Evolutionary conservation across 2,329 filamentous ascomycete species (phyloP).

Genomic region (Pyrenochaeta sp.): DNA sequence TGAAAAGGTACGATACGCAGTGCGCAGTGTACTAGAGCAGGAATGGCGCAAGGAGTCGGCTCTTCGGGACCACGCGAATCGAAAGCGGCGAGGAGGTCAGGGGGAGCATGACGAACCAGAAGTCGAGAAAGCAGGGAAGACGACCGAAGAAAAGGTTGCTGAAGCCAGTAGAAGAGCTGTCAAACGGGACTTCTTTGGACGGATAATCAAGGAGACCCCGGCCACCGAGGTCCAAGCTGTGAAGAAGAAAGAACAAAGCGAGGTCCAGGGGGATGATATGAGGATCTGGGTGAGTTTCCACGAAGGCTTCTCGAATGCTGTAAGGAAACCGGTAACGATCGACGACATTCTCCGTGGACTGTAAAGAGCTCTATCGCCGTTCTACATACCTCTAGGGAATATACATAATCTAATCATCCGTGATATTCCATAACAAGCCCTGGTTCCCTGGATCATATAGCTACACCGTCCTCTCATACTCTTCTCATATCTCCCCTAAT

Average conservation of each 20-base stretch:
- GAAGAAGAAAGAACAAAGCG: slow-evolving; percentile 45
- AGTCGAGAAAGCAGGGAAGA: slow-evolving; percentile 24
- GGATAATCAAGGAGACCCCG: slow-evolving; percentile 65
- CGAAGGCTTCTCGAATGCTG: slow-evolving; percentile 91
- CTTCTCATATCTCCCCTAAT: too few relatives aligned
- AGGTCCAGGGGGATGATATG: slow-evolving; percentile 54
- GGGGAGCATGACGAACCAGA: slow-evolving; percentile 22
- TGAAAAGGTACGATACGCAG: slow-evolving; percentile 84
- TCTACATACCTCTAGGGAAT: background rate
- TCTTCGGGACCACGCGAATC: slow-evolving; percentile 69
- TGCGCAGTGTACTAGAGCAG: slow-evolving; percentile 91
- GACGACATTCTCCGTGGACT: slow-evolving; percentile 77
- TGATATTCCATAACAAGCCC: too few relatives aligned
- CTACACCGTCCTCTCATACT: too few relatives aligned
- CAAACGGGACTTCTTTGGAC: slow-evolving; percentile 87
- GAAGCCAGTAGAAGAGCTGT: slow-evolving; percentile 50
- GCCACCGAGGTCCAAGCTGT: slow-evolving; percentile 52
- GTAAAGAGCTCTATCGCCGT: slow-evolving; percentile 37
- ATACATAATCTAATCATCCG: too few relatives aligned
- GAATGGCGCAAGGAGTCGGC: slow-evolving; percentile 79
- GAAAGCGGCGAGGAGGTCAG: slow-evolving; percentile 61
- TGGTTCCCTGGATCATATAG: too few relatives aligned
- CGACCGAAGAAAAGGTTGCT: slow-evolving; percentile 28
- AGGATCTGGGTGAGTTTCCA: slow-evolving; percentile 89
- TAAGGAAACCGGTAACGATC: slow-evolving; percentile 84